Base-by-base conservation (phyloP, 805 yeast genomes). In the Yarrowia deformans region DNA sequence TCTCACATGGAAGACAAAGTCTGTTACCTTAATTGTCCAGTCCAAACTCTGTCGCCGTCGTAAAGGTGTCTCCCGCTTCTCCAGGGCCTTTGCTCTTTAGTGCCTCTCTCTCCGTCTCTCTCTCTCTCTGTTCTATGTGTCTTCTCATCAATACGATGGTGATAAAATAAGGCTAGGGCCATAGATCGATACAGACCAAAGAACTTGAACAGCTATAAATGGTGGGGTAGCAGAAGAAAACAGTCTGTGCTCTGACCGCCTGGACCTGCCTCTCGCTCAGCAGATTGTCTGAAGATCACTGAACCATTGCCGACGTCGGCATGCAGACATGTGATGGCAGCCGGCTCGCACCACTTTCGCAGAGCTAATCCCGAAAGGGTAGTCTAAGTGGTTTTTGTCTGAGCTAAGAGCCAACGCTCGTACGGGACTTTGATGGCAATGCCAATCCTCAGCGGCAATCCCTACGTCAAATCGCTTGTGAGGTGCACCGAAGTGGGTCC, bases 311-410 rank as follows among this genome's bases (percentile, higher is more conserved):
- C 34, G 3, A 3, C 3, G 40, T 34, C 56, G 56, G 61, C 61
- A 55, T 55, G 12, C 46, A 14, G 45, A 55, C 61, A 55, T 55
- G 61, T 55, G 61, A 55, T 55, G 61, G 61, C 61, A 55, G 61
- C 61, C 37, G 46, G 61, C 29, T 19, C 43, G n/a, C 19, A 13
- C 34, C 42, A 10, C 7, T 18, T 42, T 19, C 58, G 12, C 40
- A 2, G 29, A 54, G 60, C 45, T 54, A 54, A 39, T 54, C 60
- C 60, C 4, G 2, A 54, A 40, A 40, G 16, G 37, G 63, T 12
- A 56, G 48, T 56, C 48, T 42, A 56, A 56, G 63, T 40, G 63
- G 19, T 56, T 56, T 12, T 9, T 4, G 29, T 23, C n/a, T n/a
- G n/a, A n/a, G 29, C 29, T 23, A 23, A 23, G 43, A 35, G 55